These are phyloP conservation scores for Pycnococcus provasolii DNA, from an alignment of 139 green algal genomes.

Conservation along the genomic window DNA sequence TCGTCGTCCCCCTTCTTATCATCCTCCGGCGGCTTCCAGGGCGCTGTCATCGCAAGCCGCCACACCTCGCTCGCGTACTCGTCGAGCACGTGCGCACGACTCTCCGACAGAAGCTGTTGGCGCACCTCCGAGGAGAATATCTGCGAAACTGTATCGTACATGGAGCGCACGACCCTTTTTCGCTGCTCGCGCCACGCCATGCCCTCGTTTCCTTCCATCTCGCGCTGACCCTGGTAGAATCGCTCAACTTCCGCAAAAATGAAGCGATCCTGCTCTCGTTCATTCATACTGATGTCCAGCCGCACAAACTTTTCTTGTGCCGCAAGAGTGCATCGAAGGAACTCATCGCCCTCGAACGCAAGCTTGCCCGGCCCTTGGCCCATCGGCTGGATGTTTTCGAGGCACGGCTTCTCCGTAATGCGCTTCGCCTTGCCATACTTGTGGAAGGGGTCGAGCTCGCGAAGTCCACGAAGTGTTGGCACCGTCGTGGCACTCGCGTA, in stretches of 20 bases:
- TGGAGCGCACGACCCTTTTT: too few relatives aligned
- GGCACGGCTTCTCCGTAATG: neutral
- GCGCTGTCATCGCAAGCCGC: neutral
- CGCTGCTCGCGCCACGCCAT: neutral
- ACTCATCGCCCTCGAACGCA: neutral
- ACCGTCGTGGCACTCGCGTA: neutral
- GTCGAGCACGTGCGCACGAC: too few relatives aligned
- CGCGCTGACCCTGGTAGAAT: neutral
- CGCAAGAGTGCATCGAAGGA: neutral
- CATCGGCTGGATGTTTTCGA: neutral
- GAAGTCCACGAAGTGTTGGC: neutral
- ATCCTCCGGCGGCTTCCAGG: slow-evolving; percentile 3
- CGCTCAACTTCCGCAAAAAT: neutral
- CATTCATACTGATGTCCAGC: neutral
- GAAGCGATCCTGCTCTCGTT: neutral
- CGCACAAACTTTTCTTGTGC: neutral
- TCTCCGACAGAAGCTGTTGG: too few relatives aligned
- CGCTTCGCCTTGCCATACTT: slow-evolving; percentile 1
- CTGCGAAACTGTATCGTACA: too few relatives aligned
- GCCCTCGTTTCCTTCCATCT: neutral
- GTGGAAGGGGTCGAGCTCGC: slow-evolving; percentile 9
- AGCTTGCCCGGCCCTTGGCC: neutral
- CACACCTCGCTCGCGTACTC: neutral
- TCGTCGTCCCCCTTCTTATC: neutral
- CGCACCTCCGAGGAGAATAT: too few relatives aligned